Evolutionary conservation across 2,329 filamentous ascomycete genomes (phyloP).

Genomic region (Dothideomycetes sp.): DNA sequence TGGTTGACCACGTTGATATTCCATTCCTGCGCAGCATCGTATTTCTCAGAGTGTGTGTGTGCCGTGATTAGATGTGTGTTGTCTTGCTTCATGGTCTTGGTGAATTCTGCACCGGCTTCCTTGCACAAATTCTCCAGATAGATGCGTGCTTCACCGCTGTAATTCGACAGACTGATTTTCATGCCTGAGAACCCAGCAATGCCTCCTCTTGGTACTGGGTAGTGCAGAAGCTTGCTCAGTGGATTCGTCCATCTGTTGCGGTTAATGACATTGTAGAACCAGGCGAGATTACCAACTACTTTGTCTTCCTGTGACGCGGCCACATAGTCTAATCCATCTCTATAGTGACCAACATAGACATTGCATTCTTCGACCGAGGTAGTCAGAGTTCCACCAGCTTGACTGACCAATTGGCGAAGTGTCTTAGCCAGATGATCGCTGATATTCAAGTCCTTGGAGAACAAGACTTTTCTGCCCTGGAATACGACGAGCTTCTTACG

Average conservation of each 20-base stretch:
- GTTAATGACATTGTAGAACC: slow-evolving; percentile 88
- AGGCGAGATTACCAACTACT: slow-evolving; percentile 83
- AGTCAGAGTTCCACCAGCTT: slow-evolving; percentile 63
- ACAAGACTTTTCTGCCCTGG: slow-evolving; percentile 63
- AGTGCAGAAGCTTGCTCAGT: slow-evolving; percentile 73
- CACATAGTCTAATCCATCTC: slow-evolving; percentile 70
- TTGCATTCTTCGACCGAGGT: slow-evolving; percentile 59
- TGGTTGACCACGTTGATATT: slow-evolving; percentile 85
- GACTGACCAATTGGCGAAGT: slow-evolving; percentile 59
- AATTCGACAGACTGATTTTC: slow-evolving; percentile 88
- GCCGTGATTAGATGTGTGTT: slow-evolving; percentile 95
- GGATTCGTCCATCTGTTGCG: slow-evolving; percentile 84
- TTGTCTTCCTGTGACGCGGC: slow-evolving; percentile 67
- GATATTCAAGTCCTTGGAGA: slow-evolving; percentile 66
- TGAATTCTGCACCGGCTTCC: slow-evolving; percentile 78
- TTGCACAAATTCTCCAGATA: slow-evolving; percentile 88
- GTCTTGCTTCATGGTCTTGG: slow-evolving; percentile 87
- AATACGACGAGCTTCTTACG: slow-evolving; percentile 62
- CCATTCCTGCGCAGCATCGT: slow-evolving; percentile 86
- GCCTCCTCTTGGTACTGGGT: slow-evolving; percentile 68
- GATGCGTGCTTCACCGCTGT: slow-evolving; percentile 83
- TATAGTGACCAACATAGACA: slow-evolving; percentile 79
- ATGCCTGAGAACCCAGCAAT: slow-evolving; percentile 69
- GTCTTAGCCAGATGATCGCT: slow-evolving; percentile 56
- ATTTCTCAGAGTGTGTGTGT: slow-evolving; percentile 84